phyloP scores from a whole-genome alignment of 106 monocot species.

The Allium cepa region DNA sequence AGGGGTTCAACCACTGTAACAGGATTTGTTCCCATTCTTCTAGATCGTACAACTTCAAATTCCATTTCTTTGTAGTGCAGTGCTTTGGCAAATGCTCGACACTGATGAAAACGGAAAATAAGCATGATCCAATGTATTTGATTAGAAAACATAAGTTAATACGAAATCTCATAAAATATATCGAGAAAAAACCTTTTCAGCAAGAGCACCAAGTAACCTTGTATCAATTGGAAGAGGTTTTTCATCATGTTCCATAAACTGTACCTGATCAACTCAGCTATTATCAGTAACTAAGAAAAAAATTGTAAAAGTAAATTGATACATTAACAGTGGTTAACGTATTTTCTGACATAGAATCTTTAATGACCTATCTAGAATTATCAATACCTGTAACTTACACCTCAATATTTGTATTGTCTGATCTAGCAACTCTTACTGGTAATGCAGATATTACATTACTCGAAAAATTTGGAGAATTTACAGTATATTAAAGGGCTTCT shows the following conservation, averaged over 20 bases:
- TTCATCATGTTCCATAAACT: conserved; percentile 99
- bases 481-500: too few relatives aligned
- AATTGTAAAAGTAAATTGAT: too few relatives aligned
- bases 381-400: too few relatives aligned
- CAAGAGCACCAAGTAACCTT: conserved; percentile 96
- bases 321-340: too few relatives aligned
- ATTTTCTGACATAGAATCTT: too few relatives aligned
- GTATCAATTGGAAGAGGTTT: conserved; percentile 99
- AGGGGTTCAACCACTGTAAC: conserved; percentile 95
- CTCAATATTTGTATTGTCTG: too few relatives aligned
- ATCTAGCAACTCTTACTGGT: too few relatives aligned
- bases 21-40: conserved; percentile 93
- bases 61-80: conserved; percentile 99
- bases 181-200: conserved; percentile 66
- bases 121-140: background rate
- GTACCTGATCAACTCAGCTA: conserved; percentile 51
- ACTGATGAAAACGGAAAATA: conserved; percentile 32
- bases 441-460: too few relatives aligned
- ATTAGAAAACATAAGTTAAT: background rate
- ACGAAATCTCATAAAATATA: background rate
- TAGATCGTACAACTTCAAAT: conserved; percentile 93
- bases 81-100: conserved; percentile 97
- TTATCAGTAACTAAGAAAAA: conserved; percentile 1
- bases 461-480: too few relatives aligned
- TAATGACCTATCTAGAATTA: too few relatives aligned